Percentiles rank a stretch among this genome's conserved stretches.
These are phyloP conservation scores for Paraleonurus japonicus DNA, from an alignment of 257 asterid genomes.

Conservation along the genomic window DNA sequence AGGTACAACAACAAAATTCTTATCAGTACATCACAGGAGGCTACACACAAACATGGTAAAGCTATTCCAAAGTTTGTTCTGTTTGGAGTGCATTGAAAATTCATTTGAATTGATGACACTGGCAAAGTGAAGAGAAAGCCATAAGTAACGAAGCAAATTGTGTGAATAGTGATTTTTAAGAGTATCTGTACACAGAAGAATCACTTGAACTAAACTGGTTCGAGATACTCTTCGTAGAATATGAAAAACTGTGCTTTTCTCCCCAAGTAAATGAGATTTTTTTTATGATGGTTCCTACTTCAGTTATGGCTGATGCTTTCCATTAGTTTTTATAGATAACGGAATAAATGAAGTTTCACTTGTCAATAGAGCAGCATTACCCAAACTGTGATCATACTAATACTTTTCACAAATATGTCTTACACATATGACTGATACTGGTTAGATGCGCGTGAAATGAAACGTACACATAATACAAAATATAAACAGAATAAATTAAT, in stretches of 20 bases:
- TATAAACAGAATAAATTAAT: not conserved
- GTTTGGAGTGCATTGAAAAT: not conserved
- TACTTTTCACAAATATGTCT: not conserved
- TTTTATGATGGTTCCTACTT: constrained; percentile 10
- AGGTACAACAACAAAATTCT: constrained; percentile 30
- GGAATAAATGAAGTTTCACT: not conserved
- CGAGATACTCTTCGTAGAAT: not conserved
- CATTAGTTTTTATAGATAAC: not conserved
- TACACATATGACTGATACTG: not conserved
- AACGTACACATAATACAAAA: not conserved
- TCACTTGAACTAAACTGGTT: constrained; percentile 13
- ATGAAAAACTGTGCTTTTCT: not conserved
- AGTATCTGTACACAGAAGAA: constrained; percentile 7
- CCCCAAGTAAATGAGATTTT: constrained; percentile 13
- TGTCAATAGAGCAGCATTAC: not conserved
- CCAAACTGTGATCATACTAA: not conserved
- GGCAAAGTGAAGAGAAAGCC: not conserved
- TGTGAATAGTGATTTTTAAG: constrained; percentile 20
- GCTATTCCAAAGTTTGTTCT: not conserved
- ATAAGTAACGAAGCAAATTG: not conserved
- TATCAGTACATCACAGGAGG: constrained; percentile 28
- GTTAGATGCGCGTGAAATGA: not conserved
- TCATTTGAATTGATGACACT: not conserved
- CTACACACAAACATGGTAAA: constrained; percentile 21
- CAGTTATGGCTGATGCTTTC: not conserved